Evolutionary conservation across 2,329 filamentous ascomycete genomes (phyloP), one percentile per base, ranked within the genome.

Genomic region (Calonectria pseudoturangicola): DNA sequence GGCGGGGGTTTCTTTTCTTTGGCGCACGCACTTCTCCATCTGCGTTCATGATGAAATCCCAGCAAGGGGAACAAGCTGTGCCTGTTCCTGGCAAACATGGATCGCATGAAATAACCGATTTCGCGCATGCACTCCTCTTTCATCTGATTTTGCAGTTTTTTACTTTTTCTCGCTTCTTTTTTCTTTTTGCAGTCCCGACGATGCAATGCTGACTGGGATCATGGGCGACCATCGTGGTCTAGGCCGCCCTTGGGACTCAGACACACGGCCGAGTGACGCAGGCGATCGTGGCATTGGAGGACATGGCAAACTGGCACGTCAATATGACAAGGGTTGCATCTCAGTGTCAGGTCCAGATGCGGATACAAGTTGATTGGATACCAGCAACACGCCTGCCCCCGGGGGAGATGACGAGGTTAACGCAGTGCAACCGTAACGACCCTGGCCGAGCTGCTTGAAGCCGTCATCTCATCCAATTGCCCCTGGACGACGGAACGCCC

Each of bases 291-390:
- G 63, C 51, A 67, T 56, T 43, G 54, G 58, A 66, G 66, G 62
- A 39, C 56, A 47, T 73, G 56, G 71, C 63, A 68, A 72, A 65
- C 65, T 65, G 67, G 71, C 64, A 70, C 62, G 67, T 41, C 66
- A 63, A 71, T 62, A 65, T 69, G 28, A 62, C 66, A 72, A 65
- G 73, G 73, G 70, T 70, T 39, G 36, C 45, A 21, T 65, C 45
- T 67, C 60, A 58, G 62, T 70, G 63, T 74, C 71, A 72, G 73
- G 60, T 58, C 56, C 62, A 58, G 63, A 60, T 69, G 62, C 66
- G 39, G 73, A 70, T 68, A 63, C 70, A 58, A 45, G 66, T 68
- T 74, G 72, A 75, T 75, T 75, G 73, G 73, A 68, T 74, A 70
- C 70, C 73, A 76, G 73, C 65, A 73, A 56, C 58, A 76, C 66